Evolutionary conservation across 106 monocot genomes (phyloP).

Genomic region (Acanthochlamys bracteata): DNA sequence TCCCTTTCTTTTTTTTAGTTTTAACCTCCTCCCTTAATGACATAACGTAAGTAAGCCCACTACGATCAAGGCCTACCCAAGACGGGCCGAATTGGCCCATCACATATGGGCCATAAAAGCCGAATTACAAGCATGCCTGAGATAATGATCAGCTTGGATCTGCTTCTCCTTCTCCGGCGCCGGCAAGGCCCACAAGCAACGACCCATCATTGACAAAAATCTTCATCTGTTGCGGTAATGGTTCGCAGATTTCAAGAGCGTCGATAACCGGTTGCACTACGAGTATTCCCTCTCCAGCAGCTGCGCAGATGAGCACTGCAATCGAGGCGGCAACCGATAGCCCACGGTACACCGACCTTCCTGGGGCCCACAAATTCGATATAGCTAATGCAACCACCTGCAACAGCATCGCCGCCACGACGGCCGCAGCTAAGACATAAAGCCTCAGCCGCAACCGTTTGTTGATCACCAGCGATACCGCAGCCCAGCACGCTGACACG

Average conservation of each 20-base stretch:
- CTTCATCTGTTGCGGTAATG: background rate
- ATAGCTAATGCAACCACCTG: slow-evolving; percentile 28
- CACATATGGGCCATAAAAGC: too few species aligned
- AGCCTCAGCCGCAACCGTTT: slow-evolving; percentile 23
- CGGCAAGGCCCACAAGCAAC: too few species aligned
- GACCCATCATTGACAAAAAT: too few species aligned
- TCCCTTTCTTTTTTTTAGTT: too few species aligned
- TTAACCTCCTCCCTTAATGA: too few species aligned
- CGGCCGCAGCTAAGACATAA: slow-evolving; percentile 23
- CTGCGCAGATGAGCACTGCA: slow-evolving; percentile 18
- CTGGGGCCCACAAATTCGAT: slow-evolving; percentile 25
- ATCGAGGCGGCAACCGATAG: slow-evolving; percentile 16
- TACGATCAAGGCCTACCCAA: too few species aligned
- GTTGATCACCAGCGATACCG: slow-evolving; percentile 36
- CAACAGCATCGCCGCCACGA: slow-evolving; percentile 21
- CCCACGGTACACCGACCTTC: slow-evolving; percentile 9
- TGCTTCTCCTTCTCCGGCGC: too few species aligned
- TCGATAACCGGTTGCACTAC: slow-evolving; percentile 42
- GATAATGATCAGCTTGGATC: too few species aligned
- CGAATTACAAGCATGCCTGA: too few species aligned
- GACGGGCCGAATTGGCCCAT: too few species aligned
- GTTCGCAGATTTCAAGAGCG: slow-evolving; percentile 22
- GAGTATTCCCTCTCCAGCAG: slow-evolving; percentile 36
- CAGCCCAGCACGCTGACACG: slow-evolving; percentile 26
- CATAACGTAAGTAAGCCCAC: too few species aligned